Evolutionary conservation across 1,284 basidiomycete species (phyloP).

Genomic region (Rhodotorula glutinis): DNA sequence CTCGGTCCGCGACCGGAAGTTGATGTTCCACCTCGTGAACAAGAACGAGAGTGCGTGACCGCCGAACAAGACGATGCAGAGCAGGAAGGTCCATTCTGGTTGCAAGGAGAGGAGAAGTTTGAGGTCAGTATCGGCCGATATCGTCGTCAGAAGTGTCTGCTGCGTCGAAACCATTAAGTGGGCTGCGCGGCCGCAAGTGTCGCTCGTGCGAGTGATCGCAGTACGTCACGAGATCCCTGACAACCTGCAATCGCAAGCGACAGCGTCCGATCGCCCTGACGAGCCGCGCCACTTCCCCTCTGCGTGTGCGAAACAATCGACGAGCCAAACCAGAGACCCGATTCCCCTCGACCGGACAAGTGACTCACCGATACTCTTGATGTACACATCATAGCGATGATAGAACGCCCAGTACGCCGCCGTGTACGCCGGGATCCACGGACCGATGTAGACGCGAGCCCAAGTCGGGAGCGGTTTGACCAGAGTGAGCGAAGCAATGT

Average conservation of each 20-base stretch:
- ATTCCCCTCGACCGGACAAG: too few species aligned
- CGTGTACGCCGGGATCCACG: slow-evolving; percentile 70
- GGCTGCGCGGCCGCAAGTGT: too few species aligned
- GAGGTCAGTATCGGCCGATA: too few species aligned
- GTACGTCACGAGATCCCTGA: too few species aligned
- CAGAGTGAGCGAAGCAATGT: slow-evolving; percentile 76
- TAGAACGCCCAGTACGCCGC: slow-evolving; percentile 84
- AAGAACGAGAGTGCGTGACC: slow-evolving; percentile 92
- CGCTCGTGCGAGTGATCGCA: too few species aligned
- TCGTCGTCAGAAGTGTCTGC: too few species aligned
- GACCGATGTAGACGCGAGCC: slow-evolving; percentile 75
- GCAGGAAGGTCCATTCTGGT: slow-evolving; percentile 67
- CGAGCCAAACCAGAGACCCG: too few species aligned
- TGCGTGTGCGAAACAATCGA: too few species aligned
- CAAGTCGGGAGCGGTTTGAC: slow-evolving; percentile 73
- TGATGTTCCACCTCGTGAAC: slow-evolving; percentile 83
- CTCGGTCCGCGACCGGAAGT: slow-evolving; percentile 30
- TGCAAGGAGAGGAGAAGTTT: not conserved
- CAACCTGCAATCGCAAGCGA: too few species aligned
- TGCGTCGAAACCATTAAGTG: too few species aligned
- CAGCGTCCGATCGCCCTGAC: too few species aligned
- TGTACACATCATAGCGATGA: slow-evolving; percentile 53
- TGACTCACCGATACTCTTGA: slow-evolving; percentile 34
- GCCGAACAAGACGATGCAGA: slow-evolving; percentile 76
- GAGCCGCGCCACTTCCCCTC: too few species aligned